These are phyloP conservation scores for Coniosporium apollinis DNA, from an alignment of 495 filamentous ascomycete genomes.

Conservation along the genomic window DNA sequence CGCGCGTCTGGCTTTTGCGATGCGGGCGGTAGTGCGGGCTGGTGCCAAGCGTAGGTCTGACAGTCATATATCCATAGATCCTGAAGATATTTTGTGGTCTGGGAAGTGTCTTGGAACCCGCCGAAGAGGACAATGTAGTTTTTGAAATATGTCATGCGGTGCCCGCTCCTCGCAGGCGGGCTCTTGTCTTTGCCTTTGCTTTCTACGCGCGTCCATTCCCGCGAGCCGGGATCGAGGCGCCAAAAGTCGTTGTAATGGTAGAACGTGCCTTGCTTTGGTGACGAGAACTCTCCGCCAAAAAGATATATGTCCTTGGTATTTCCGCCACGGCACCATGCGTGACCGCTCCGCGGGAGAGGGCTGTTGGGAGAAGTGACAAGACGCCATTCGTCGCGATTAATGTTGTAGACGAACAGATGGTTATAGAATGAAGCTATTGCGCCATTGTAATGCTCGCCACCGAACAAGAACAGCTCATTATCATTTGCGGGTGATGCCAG, in stretches of 20 bases:
- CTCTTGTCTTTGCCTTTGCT: slow-evolving; percentile 73
- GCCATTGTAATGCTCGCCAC: slow-evolving; percentile 59
- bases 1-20: slow-evolving; percentile 76
- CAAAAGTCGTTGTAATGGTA: slow-evolving; percentile 99
- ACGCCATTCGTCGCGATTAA: slow-evolving; percentile 75
- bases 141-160: slow-evolving; percentile 91
- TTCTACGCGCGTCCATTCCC: slow-evolving; percentile 85
- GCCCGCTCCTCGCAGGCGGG: slow-evolving; percentile 79
- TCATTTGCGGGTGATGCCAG: slow-evolving; percentile 68
- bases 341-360: slow-evolving; percentile 76
- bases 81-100: slow-evolving; percentile 75
- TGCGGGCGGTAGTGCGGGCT: slow-evolving; percentile 49
- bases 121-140: slow-evolving; percentile 60
- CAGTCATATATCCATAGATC: slow-evolving; percentile 58
- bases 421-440: slow-evolving; percentile 47
- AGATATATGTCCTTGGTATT: slow-evolving; percentile 77
- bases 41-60: slow-evolving; percentile 59
- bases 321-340: slow-evolving; percentile 79
- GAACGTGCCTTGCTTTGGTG: slow-evolving; percentile 92
- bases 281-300: slow-evolving; percentile 71
- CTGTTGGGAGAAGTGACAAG: slow-evolving; percentile 79
- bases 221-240: slow-evolving; percentile 61
- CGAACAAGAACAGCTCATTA: slow-evolving; percentile 84
- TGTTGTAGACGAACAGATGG: slow-evolving; percentile 74
- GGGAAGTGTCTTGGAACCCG: slow-evolving; percentile 90